phyloP scores from a whole-genome alignment of 495 filamentous ascomycete genomes.

The Oleoguttula mirabilis region DNA sequence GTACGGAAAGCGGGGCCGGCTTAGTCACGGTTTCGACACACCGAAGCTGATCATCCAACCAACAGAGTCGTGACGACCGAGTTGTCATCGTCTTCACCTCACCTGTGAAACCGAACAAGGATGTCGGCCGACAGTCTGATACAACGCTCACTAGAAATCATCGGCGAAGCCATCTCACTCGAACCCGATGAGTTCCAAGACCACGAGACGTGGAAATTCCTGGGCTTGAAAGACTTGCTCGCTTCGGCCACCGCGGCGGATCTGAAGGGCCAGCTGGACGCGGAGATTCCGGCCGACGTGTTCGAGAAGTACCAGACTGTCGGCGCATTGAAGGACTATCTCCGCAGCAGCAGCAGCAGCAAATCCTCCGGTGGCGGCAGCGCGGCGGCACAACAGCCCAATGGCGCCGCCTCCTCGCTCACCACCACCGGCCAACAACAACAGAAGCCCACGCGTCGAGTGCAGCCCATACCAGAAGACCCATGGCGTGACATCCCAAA shows the following conservation, averaged over 20 bases:
- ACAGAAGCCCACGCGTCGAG: background rate
- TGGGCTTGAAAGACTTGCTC: constrained; percentile 11
- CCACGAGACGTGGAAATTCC: constrained; percentile 18
- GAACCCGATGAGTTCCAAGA: constrained; percentile 16
- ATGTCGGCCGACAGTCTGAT: background rate
- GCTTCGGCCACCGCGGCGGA: constrained; percentile 15
- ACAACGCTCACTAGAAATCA: constrained; percentile 11
- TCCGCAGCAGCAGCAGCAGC: constrained; percentile 8
- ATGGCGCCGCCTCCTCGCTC: background rate
- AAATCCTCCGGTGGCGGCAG: too few relatives aligned
- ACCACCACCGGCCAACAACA: background rate
- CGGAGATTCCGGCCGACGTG: constrained; percentile 30
- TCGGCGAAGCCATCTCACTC: constrained; percentile 15
- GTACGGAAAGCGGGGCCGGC: too few relatives aligned
- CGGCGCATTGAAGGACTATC: constrained; percentile 33
- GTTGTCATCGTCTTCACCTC: too few relatives aligned
- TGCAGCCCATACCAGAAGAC: constrained; percentile 4
- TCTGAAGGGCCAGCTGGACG: constrained; percentile 23
- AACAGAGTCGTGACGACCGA: too few relatives aligned
- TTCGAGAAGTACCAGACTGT: constrained; percentile 33
- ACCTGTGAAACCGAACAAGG: too few relatives aligned
- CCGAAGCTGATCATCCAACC: too few relatives aligned
- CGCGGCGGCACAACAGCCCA: too few relatives aligned
- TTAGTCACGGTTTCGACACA: too few relatives aligned
- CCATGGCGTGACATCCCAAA: constrained; percentile 18